Base-by-base conservation (phyloP, 2,329 filamentous ascomycete genomes). In the Diaporthe destruens region DNA sequence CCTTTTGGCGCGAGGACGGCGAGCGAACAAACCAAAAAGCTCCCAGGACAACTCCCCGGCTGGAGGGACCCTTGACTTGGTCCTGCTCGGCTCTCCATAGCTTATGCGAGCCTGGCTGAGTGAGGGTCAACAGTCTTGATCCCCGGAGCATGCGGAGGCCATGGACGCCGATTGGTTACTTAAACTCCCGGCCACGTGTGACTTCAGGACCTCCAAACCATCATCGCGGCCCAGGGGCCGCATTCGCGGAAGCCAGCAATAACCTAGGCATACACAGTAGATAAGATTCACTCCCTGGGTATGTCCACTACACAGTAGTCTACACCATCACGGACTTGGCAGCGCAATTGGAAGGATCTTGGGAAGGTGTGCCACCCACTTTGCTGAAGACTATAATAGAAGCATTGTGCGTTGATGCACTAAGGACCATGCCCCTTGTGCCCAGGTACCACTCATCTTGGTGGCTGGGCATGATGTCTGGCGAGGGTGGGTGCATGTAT, bases 111-210 rank as follows among this genome's bases (percentile, higher is more conserved):
- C 32, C 29, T 36, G 20, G 29, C 42, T 25, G 42, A n/a, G n/a
- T n/a, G n/a, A 65, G 36, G 59, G 23, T 16, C 32, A n/a, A 29
- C 29, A 6, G 20, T n/a, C 59, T 49, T 36, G 4, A 16, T 25
- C 32, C 11, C 44, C 23, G 44, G 42, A 36, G 12, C 44, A 51
- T 44, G 8, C 20, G n/a, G 1, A 32, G 36, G 61, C 20, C n/a
- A 36, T 20, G 29, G 34, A 18, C n/a, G 61, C 61, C 61, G 61
- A 51, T 51, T 65, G 61, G 61, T 16, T 25, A 49, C 44, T 65
- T 44, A 65, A 65, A 65, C 12, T 42, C 25, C 59, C 61, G 47
- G n/a, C 61, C 61, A 65, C 32, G 61, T 65, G 61, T 65, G 29
- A 9, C n/a, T n/a, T n/a, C n/a, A n/a, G n/a, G n/a, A n/a, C 20